Percentiles rank a stretch among this genome's conserved stretches.
Conservation (phyloP, 371 early-diverging fungal species). For the Mucor velutinosus region DNA sequence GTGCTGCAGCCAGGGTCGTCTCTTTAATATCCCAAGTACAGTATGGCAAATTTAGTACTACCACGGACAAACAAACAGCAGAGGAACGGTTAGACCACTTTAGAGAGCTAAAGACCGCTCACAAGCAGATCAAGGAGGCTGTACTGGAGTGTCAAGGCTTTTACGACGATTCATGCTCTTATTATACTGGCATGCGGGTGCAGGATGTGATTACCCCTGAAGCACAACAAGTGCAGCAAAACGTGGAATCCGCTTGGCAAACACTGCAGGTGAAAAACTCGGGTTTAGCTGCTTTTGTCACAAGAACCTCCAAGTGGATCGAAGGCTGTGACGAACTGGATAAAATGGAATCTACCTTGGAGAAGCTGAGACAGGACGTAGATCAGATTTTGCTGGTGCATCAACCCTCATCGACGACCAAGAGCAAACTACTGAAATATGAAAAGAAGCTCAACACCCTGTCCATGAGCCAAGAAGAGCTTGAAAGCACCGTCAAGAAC, state of each 20-base stretch:
- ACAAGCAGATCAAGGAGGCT: constrained; percentile 32
- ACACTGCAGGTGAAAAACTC: constrained; percentile 6
- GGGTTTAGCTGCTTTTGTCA: constrained; percentile 19
- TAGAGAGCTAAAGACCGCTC: constrained; percentile 20
- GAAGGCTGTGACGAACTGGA: constrained; percentile 27
- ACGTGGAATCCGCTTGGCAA: constrained; percentile 28
- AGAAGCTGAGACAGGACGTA: constrained; percentile 12
- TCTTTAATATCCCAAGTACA: neutral
- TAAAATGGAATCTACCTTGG: constrained; percentile 15
- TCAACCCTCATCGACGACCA: constrained; percentile 2
- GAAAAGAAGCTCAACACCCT: constrained; percentile 13
- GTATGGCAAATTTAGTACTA: constrained; percentile 5
- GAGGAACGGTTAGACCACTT: constrained; percentile 18
- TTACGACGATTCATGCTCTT: constrained; percentile 46
- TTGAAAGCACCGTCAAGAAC: constrained; percentile 23
- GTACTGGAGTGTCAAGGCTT: constrained; percentile 39
- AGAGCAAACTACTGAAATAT: constrained; percentile 20
- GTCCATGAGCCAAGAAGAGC: constrained; percentile 20
- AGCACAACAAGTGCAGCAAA: constrained; percentile 21
- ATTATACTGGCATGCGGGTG: constrained; percentile 32
- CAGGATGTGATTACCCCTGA: constrained; percentile 28
- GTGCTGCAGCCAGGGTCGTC: constrained; percentile 7
- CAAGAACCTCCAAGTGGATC: constrained; percentile 25
- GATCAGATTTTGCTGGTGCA: neutral
- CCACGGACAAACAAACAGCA: constrained; percentile 12